A percentile compares a stretch with the other conserved stretches of the same genome.
These are phyloP conservation scores for Vaccinium corymbosum DNA, from an alignment of 148 eudicot species.

Conservation along the genomic window DNA sequence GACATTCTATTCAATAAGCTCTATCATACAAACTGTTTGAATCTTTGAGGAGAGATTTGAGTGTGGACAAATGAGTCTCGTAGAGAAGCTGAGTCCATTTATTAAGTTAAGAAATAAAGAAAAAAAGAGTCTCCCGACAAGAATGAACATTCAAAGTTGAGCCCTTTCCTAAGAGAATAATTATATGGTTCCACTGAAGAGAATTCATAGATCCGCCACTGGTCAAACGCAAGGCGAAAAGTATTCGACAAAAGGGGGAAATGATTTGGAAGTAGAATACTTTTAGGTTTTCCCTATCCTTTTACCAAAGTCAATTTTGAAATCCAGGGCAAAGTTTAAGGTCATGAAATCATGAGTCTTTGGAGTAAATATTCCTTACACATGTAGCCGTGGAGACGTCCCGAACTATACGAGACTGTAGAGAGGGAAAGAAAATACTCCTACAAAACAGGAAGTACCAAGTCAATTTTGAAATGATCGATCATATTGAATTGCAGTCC, in stretches of 20 bases:
- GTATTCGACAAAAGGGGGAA: background rate
- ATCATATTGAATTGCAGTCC: background rate
- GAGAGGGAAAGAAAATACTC: background rate
- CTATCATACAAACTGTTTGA: no score
- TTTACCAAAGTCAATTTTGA: background rate
- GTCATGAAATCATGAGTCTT: slow-evolving; percentile 7
- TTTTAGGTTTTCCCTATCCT: background rate
- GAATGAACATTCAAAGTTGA: no score
- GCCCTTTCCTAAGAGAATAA: no score
- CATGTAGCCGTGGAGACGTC: background rate
- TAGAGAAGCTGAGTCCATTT: no score
- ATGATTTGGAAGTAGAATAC: background rate
- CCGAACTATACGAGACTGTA: background rate
- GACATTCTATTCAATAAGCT: no score
- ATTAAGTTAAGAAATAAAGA: no score
- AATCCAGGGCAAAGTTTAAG: slow-evolving; percentile 3
- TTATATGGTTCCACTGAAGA: no score
- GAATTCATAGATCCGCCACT: no score
- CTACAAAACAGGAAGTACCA: background rate
- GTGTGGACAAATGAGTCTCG: no score
- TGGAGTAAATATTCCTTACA: background rate
- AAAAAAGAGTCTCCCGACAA: no score
- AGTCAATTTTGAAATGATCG: background rate
- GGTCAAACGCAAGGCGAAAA: no score
- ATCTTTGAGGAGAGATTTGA: no score